Conservation (phyloP, 164 flowering plant species). For the Magnolia kwangsiensis region DNA sequence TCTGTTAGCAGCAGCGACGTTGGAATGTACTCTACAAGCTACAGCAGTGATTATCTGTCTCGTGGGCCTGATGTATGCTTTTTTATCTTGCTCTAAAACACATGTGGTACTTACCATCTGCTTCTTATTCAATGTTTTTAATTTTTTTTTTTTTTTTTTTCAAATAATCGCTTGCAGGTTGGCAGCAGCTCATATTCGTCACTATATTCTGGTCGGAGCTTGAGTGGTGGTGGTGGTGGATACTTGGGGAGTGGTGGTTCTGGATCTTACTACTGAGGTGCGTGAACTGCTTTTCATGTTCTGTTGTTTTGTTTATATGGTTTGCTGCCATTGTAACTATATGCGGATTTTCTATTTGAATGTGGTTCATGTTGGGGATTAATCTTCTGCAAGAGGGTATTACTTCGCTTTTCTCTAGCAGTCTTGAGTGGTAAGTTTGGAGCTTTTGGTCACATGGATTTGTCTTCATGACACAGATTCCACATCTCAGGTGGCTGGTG, state of each 20-base stretch:
- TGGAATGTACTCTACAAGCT: constrained; percentile 81
- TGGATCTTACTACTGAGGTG: constrained; percentile 84
- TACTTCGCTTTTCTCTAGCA: constrained; percentile 17
- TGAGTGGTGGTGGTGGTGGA: constrained; percentile 67
- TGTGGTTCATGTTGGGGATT: background rate
- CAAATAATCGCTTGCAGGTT: constrained; percentile 39
- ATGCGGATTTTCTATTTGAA: background rate
- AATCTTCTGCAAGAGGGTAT: constrained; percentile 15
- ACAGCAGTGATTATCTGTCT: constrained; percentile 66
- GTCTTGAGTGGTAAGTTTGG: constrained; percentile 25
- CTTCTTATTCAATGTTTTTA: no score
- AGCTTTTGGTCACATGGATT: constrained; percentile 49
- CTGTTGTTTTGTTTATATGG: background rate
- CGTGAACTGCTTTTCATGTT: constrained; percentile 4
- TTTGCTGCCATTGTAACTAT: background rate
- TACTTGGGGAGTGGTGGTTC: constrained; percentile 76
- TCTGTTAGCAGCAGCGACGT: constrained; percentile 65
- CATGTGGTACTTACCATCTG: background rate
- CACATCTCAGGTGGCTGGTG: constrained; percentile 46
- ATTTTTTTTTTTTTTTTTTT: background rate
- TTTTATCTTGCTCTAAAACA: background rate
- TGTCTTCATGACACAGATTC: constrained; percentile 54
- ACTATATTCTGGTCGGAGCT: constrained; percentile 66
- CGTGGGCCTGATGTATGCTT: constrained; percentile 73
- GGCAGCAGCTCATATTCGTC: constrained; percentile 87